Percentiles rank a stretch among this genome's conserved stretches.
Conservation (phyloP, 148 eudicot species). For the Cornus suecica region DNA sequence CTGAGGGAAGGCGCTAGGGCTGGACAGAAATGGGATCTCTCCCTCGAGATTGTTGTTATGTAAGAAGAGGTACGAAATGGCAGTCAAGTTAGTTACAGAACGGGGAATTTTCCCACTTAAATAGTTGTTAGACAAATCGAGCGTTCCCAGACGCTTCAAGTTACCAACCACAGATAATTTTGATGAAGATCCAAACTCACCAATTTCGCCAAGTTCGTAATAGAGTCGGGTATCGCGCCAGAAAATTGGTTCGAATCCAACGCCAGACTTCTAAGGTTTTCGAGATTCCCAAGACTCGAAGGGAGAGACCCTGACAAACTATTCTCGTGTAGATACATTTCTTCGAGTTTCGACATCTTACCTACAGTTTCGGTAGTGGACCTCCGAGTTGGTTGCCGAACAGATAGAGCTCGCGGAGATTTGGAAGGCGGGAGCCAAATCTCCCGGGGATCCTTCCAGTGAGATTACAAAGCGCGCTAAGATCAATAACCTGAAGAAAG, state of each 20-base stretch:
- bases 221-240: slow-evolving; percentile 38
- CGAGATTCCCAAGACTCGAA: slow-evolving; percentile 30
- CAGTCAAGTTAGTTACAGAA: slow-evolving; percentile 33
- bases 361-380: slow-evolving; percentile 47
- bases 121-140: slow-evolving; percentile 39
- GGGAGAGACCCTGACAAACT: slow-evolving; percentile 36
- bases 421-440: slow-evolving; percentile 33
- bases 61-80: slow-evolving; percentile 28
- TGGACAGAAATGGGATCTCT: slow-evolving; percentile 42
- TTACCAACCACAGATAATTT: slow-evolving; percentile 43
- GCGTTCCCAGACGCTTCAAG: slow-evolving; percentile 29
- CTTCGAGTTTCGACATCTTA: slow-evolving; percentile 43
- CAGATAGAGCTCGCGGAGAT: slow-evolving; percentile 34
- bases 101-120: slow-evolving; percentile 34
- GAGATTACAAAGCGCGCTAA: slow-evolving; percentile 35
- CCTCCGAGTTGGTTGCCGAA: slow-evolving; percentile 38
- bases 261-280: slow-evolving; percentile 22
- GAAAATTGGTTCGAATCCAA: slow-evolving; percentile 35
- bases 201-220: slow-evolving; percentile 30
- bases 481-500: slow-evolving; percentile 44
- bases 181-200: slow-evolving; percentile 32
- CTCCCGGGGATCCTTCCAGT: slow-evolving; percentile 33
- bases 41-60: slow-evolving; percentile 48
- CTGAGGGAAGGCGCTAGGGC: slow-evolving; percentile 38
- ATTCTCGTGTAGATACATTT: slow-evolving; percentile 40